Evolutionary conservation across 140 eudicot genomes (phyloP).

Genomic region (Ambrosia hybrid): DNA sequence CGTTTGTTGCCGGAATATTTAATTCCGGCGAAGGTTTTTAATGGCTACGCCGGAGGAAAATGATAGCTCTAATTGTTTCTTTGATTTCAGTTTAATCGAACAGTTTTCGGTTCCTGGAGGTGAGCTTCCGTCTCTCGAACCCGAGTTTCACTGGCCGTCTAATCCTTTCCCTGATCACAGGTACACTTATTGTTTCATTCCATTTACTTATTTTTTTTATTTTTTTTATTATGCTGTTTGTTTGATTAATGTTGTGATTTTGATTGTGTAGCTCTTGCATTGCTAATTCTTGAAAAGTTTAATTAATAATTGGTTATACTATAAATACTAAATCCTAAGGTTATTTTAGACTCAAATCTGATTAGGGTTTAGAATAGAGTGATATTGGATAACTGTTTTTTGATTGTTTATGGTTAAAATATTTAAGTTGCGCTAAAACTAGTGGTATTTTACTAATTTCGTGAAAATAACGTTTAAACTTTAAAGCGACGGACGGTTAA

Average conservation of each 20-base stretch:
- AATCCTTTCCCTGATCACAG: conserved; percentile 26
- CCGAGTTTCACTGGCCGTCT: conserved; percentile 43
- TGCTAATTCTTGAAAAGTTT: too few relatives aligned
- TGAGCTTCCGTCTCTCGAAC: conserved; percentile 49
- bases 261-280: background rate
- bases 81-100: conserved; percentile 52
- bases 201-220: background rate
- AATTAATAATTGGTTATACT: too few relatives aligned
- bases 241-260: background rate
- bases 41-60: conserved; percentile 47
- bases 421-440: too few relatives aligned
- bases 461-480: too few relatives aligned
- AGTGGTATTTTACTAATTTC: too few relatives aligned
- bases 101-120: conserved; percentile 51
- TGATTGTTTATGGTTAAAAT: background rate
- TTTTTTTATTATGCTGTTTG: background rate
- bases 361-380: background rate
- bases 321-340: too few relatives aligned
- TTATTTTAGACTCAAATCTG: too few relatives aligned
- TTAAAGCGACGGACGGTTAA: too few relatives aligned
- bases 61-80: conserved; percentile 43
- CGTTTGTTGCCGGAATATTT: conserved; percentile 7
- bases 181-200: conserved; percentile 24
- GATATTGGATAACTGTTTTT: background rate
- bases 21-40: conserved; percentile 22